Evolutionary conservation across 139 green algal species (phyloP).

Genomic region (Dunaliella sp.): DNA sequence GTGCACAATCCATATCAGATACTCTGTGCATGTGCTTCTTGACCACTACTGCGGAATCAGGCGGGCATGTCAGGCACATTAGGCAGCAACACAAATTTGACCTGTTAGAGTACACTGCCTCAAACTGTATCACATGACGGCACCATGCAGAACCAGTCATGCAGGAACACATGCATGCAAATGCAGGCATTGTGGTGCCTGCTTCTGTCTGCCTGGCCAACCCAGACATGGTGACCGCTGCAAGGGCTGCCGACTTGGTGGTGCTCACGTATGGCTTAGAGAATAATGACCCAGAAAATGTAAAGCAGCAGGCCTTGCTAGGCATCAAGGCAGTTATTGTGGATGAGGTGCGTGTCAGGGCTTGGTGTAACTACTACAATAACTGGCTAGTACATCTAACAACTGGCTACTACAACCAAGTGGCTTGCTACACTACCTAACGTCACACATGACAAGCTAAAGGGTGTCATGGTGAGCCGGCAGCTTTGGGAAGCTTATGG

Average conservation of each 20-base stretch:
- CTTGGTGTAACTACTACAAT: too few relatives aligned
- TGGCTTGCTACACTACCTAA: too few relatives aligned
- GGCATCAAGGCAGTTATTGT: constrained; percentile 81
- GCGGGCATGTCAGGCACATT: too few relatives aligned
- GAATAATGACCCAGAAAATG: constrained; percentile 71
- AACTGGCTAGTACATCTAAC: too few relatives aligned
- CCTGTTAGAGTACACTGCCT: too few relatives aligned
- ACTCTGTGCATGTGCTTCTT: not conserved
- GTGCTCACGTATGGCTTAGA: constrained; percentile 78
- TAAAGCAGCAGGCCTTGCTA: constrained; percentile 56
- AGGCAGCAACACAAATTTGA: too few relatives aligned
- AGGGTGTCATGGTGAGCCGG: too few relatives aligned
- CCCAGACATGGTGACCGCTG: constrained; percentile 37
- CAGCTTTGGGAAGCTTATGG: too few relatives aligned
- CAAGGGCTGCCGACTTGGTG: constrained; percentile 40
- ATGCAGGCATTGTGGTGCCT: constrained; percentile 60
- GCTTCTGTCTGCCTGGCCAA: constrained; percentile 20
- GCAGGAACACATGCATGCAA: not conserved
- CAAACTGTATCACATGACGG: not conserved
- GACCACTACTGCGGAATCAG: not conserved
- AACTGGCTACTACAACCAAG: too few relatives aligned
- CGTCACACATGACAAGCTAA: too few relatives aligned
- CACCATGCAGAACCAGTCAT: too few relatives aligned
- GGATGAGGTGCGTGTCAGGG: constrained; percentile 53
- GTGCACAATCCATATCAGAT: not conserved